Evolutionary conservation across 208 protist genomes (phyloP), one percentile per base, ranked within the genome.

Genomic region (Leishmania mexicana): DNA sequence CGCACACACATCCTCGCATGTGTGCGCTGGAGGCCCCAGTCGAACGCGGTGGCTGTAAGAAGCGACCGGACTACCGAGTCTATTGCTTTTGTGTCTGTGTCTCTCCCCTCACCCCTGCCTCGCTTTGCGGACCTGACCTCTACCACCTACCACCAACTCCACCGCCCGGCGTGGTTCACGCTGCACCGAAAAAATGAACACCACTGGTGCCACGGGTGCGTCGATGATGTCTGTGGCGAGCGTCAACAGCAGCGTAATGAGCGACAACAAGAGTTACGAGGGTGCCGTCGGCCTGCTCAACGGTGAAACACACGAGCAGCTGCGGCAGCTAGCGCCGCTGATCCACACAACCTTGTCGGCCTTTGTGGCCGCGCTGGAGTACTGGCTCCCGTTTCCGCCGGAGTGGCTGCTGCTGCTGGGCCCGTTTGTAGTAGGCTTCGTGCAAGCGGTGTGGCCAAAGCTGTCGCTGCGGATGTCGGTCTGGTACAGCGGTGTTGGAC

Each of bases 361-460:
- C 38, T 53, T 81, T 35, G 67, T 58, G 35, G 49, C 54, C 3
- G 65, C 78, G 5, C 68, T 81, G 54, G 62, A 75, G 51, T 81
- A 81, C 68, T 81, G 78, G 78, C 53, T 73, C 24, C 83, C 79
- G 11, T 75, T 86, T 24, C n/a, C 67, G n/a, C 65, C 81, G 19
- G 79, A 84, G 72, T 75, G 75, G 64, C 78, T 87, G 53, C 79
- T 89, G 38, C 53, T 89, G 57, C 28, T 87, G 15, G n/a, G 75
- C 5, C 80, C 81, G 2, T 87, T 89, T 40, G n/a, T 83, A 38
- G 49, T 87, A n/a, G 67, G 83, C n/a, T 11, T 83, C 24, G 51
- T 83, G 71, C 83, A 84, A 31, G 76, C 77, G 38, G 35, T 89
- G 70, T 80, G 83, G 78, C 83, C 86, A 3, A 54, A 78, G 42